These are phyloP conservation scores for Monosporozyma servazzii DNA, from an alignment of 805 yeast genomes.

Conservation along the genomic window DNA sequence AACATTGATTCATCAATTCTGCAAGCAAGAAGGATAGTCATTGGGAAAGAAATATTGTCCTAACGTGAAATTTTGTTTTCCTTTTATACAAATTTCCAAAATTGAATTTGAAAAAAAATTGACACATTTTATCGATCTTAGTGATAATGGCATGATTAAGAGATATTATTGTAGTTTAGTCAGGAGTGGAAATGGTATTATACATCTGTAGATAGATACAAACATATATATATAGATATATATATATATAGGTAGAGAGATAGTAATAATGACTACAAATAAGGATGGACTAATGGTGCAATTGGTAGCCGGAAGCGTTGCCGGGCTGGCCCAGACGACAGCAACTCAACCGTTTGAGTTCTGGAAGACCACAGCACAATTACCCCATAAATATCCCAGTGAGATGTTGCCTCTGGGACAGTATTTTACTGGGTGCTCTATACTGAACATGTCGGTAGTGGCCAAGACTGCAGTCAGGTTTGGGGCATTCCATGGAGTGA, in stretches of 20 bases:
- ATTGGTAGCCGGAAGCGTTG: conserved; percentile 33
- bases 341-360: conserved; percentile 66
- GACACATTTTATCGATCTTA: not conserved
- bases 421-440: conserved; percentile 55
- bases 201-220: too few species aligned
- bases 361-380: conserved; percentile 54
- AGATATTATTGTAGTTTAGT: not conserved
- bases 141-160: not conserved
- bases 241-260: not conserved
- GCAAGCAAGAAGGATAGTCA: too few species aligned
- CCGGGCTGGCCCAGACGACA: conserved; percentile 55
- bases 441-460: conserved; percentile 65
- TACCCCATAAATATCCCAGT: conserved; percentile 33
- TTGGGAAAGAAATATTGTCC: not conserved
- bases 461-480: conserved; percentile 68
- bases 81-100: not conserved
- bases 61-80: not conserved
- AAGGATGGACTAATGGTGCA: conserved; percentile 5
- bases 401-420: conserved; percentile 19
- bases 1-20: not conserved
- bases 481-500: conserved; percentile 39
- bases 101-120: not conserved
- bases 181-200: not conserved
- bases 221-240: too few species aligned
- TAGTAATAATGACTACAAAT: not conserved